These are phyloP conservation scores for Dictyostelium capitatum DNA, from an alignment of 78 protist genomes.

Conservation along the genomic window DNA sequence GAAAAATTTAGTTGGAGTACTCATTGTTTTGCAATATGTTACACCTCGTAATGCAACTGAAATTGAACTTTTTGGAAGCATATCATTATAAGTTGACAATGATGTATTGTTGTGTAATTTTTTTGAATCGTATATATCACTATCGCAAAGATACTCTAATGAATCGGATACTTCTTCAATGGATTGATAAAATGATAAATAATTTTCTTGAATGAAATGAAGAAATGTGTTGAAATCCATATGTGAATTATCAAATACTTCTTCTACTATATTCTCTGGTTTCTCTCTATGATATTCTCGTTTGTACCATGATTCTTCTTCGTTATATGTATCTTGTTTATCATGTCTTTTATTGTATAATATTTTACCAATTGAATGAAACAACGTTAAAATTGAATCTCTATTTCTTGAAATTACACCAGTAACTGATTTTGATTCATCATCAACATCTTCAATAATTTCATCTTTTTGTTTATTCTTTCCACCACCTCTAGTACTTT, in stretches of 20 bases:
- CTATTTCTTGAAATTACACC: neutral
- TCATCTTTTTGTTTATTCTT: neutral
- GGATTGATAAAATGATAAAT: conserved; percentile 21
- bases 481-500: neutral
- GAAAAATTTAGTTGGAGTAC: neutral
- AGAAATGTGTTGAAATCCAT: conserved; percentile 12
- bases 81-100: neutral
- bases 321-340: neutral
- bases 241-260: conserved; percentile 49
- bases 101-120: neutral
- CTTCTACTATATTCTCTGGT: conserved; percentile 44
- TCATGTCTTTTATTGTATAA: conserved; percentile 50
- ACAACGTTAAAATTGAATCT: conserved; percentile 14
- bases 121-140: conserved; percentile 31
- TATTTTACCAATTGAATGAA: conserved; percentile 65
- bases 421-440: neutral
- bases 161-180: conserved; percentile 44
- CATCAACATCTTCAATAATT: neutral
- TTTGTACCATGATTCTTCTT: conserved; percentile 24
- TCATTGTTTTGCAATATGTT: conserved; percentile 27
- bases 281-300: conserved; percentile 16
- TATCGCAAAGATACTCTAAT: conserved; percentile 32
- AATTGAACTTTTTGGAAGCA: conserved; percentile 27
- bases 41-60: conserved; percentile 61
- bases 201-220: conserved; percentile 49